These are phyloP conservation scores for Ephemerocybe angulata DNA, from an alignment of 768 basidiomycete genomes.

Conservation along the genomic window DNA sequence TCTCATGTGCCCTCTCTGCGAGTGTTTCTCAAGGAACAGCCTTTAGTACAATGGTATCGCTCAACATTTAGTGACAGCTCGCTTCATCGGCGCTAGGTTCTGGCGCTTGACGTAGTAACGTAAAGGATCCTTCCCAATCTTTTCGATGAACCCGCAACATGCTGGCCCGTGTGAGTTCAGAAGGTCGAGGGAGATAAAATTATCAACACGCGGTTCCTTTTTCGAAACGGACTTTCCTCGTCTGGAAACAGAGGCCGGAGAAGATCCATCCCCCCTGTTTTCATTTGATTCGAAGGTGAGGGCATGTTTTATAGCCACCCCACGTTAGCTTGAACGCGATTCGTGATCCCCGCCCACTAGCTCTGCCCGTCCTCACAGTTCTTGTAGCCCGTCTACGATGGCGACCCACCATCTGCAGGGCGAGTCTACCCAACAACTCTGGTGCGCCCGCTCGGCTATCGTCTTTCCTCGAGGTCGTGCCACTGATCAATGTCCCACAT, in stretches of 20 bases:
- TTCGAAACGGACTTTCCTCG: constrained; percentile 44
- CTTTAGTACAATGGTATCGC: not conserved
- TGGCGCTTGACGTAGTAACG: constrained; percentile 13
- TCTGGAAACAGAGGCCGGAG: constrained; percentile 53
- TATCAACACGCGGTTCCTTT: constrained; percentile 42
- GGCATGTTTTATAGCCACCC: constrained; percentile 45
- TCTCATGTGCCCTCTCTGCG: not conserved
- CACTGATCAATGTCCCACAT: constrained; percentile 12
- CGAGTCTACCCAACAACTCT: constrained; percentile 61
- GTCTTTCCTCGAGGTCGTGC: constrained; percentile 12
- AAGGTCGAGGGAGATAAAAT: constrained; percentile 34
- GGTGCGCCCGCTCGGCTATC: constrained; percentile 40
- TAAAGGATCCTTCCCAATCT: constrained; percentile 11
- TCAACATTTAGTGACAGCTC: not conserved
- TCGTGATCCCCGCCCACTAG: constrained; percentile 38
- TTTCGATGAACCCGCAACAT: constrained; percentile 9
- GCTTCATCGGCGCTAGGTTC: constrained; percentile 10
- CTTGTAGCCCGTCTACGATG: constrained; percentile 42
- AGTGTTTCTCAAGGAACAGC: not conserved
- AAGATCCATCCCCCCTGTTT: constrained; percentile 49
- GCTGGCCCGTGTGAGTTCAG: constrained; percentile 40
- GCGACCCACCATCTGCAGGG: constrained; percentile 47
- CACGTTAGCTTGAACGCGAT: constrained; percentile 34
- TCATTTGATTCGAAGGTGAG: constrained; percentile 40
- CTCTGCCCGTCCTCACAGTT: constrained; percentile 21